Evolutionary conservation across 2,329 filamentous ascomycete genomes (phyloP), one percentile per base, ranked within the genome.

Genomic region (Huntiella moniliformis): DNA sequence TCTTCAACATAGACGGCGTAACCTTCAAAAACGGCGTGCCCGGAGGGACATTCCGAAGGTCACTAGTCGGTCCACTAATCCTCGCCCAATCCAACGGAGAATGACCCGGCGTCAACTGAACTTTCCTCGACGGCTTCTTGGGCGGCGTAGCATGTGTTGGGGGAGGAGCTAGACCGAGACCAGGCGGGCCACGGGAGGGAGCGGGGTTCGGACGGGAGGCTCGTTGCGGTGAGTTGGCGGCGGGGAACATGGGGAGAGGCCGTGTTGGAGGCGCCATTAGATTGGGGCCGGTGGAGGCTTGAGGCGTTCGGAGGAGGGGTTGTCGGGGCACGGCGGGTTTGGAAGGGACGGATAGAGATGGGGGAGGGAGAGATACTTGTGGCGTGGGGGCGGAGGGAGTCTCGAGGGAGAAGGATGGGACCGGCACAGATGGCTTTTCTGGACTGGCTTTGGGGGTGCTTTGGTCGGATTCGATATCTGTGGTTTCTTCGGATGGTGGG

Each of bases 11-110:
- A 4, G 77, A 78, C 1, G 88, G 87, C 4, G 87, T 83, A 33
- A 98, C 85, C 39, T 82, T 77, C 37, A 83, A 63, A 67, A 75
- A 68, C 48, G 71, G 64, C 3, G 67, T 63, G 5, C 61, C 58
- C 1, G 67, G 52, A 52, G 71, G 54, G 50, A 81, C 52, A 35
- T 74, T 74, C n/a, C 81, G 79, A 18, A 86, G 73, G 51, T 85
- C 79, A 28, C 73, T 67, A 28, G 63, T 64, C 2, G 79, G 76
- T 15, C 69, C 67, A 1, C 75, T 73, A 1, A 94, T 72, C 4
- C 80, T 77, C 10, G 91, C 91, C 91, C 91, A 98, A 70, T 98
- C 91, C 10, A 98, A 76, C 0, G 91, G 88, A 2, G 85, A 94
- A 66, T 88, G 87, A 31, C 91, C 88, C 0, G 91, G 91, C n/a